phyloP scores from a whole-genome alignment of 352 stramenopile genomes.

The Pythium myriotylum region DNA sequence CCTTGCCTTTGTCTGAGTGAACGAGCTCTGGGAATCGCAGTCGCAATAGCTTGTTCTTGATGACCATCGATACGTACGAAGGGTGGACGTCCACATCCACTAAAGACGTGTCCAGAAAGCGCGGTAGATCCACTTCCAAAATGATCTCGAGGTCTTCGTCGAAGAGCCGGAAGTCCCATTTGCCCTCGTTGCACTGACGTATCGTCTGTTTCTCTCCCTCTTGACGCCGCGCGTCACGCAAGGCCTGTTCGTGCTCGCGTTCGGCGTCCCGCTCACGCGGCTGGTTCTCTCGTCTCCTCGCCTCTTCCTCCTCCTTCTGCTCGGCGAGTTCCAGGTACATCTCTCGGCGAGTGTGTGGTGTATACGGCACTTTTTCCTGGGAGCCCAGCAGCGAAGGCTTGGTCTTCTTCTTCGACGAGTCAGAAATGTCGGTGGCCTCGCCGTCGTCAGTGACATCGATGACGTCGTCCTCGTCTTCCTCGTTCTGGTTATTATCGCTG shows the following conservation, averaged over 20 bases:
- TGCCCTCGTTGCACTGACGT: slow-evolving; percentile 92
- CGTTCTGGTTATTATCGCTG: slow-evolving; percentile 5
- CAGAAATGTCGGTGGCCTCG: slow-evolving; percentile 47
- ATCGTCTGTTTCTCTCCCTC: slow-evolving; percentile 43
- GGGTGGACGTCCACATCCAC: slow-evolving; percentile 95
- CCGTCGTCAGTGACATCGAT: slow-evolving; percentile 42
- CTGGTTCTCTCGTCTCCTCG: slow-evolving; percentile 71
- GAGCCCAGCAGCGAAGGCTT: slow-evolving; percentile 39
- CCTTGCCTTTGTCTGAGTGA: slow-evolving; percentile 54
- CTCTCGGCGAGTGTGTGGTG: slow-evolving; percentile 56
- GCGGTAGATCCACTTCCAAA: slow-evolving; percentile 83
- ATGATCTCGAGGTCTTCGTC: slow-evolving; percentile 60
- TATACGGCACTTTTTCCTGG: slow-evolving; percentile 70
- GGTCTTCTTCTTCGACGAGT: slow-evolving; percentile 33
- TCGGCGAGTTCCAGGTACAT: slow-evolving; percentile 94
- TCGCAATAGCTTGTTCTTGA: slow-evolving; percentile 91
- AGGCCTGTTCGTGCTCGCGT: slow-evolving; percentile 73
- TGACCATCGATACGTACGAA: slow-evolving; percentile 91
- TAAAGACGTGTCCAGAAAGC: slow-evolving; percentile 90
- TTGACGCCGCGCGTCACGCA: slow-evolving; percentile 37
- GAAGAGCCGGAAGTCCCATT: slow-evolving; percentile 85
- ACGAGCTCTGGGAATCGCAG: slow-evolving; percentile 63
- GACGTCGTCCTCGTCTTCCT: slow-evolving; percentile 28
- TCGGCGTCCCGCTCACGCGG: slow-evolving; percentile 88
- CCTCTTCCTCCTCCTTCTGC: slow-evolving; percentile 93